Base-by-base conservation (phyloP, 768 basidiomycete species). In the Postia placenta region DNA sequence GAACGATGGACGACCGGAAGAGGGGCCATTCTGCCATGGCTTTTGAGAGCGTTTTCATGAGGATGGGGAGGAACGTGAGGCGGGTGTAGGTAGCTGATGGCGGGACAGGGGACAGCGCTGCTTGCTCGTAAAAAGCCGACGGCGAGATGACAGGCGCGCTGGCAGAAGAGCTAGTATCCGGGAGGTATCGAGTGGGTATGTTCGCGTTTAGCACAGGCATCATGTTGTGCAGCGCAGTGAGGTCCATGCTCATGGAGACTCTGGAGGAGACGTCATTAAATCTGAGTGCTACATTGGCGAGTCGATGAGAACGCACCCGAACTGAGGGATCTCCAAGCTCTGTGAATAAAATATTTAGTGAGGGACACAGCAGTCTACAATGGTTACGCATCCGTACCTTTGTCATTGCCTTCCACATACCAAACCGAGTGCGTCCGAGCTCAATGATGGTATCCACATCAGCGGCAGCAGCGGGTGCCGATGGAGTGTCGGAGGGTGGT, bases 361-460 rank as follows among this genome's bases (percentile, higher is more conserved):
- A 15, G 17, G 41, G 3, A 4, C 6, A 42, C 42, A 44, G n/a
- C 26, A 27, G 14, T 27, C 2, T 24, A 1, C 40, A 33, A 17
- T 37, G 17, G 53, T 19, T 36, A 20, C 2, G 20, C 12, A 11
- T 20, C 11, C 68, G 23, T 42, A 83, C 88, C 78, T 87, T 88
- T 9, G 74, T 78, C 91, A 93, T 93, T 2, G 88, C 85, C 56
- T 87, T 88, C 83, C 81, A 93, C 91, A 93, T 94, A 9, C 81
- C 82, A 60, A 81, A 79, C 47, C 91, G 72, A 12, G 87, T 90
- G 54, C 88, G 71, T 4, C 81, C 83, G 22, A 93, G 73, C 45
- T 88, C 87, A 2, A 91, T 77, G 2, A 84, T 68, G 9, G 75
- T 67, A 49, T 88, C 85, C 35, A 51, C 23, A 38, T 74, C 55